phyloP scores from a whole-genome alignment of 306 rosid species.

The Hippophae gyantsensis region DNA sequence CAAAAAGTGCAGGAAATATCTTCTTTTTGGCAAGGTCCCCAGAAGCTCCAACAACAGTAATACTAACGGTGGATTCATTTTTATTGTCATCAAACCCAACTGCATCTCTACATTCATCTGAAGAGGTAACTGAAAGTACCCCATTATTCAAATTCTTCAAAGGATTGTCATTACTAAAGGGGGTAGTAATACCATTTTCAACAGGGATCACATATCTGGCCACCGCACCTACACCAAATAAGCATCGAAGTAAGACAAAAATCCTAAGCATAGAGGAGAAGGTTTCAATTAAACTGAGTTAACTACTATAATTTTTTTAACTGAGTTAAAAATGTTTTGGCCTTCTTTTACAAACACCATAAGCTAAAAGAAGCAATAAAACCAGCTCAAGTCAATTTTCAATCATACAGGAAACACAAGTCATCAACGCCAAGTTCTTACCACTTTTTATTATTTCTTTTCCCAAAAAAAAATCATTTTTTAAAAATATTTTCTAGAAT shows the following conservation, averaged over 20 bases:
- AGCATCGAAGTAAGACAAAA: conserved; percentile 1
- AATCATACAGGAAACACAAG: too few relatives aligned
- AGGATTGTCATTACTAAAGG: conserved; percentile 13
- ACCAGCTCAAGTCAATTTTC: too few relatives aligned
- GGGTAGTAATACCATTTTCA: conserved; percentile 7
- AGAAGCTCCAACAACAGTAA: conserved; percentile 89
- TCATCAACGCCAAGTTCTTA: too few relatives aligned
- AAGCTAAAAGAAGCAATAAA: too few relatives aligned
- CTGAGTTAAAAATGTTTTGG: background rate
- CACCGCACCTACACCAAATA: conserved; percentile 32
- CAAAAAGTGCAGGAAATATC: conserved; percentile 91
- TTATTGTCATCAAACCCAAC: conserved; percentile 19
- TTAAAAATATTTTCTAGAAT: background rate
- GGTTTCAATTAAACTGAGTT: background rate
- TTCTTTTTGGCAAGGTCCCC: conserved; percentile 96
- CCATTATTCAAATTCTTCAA: conserved; percentile 36
- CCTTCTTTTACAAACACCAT: too few relatives aligned
- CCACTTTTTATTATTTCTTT: too few relatives aligned
- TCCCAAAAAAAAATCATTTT: too few relatives aligned
- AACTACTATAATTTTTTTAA: too few relatives aligned
- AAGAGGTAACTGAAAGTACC: conserved; percentile 23
- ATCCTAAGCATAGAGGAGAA: background rate
- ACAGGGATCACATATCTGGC: conserved; percentile 31
- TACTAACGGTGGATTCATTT: conserved; percentile 50
- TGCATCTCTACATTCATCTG: conserved; percentile 25